These are phyloP conservation scores for Limonium bicolor DNA, from an alignment of 148 eudicot genomes.

Conservation along the genomic window DNA sequence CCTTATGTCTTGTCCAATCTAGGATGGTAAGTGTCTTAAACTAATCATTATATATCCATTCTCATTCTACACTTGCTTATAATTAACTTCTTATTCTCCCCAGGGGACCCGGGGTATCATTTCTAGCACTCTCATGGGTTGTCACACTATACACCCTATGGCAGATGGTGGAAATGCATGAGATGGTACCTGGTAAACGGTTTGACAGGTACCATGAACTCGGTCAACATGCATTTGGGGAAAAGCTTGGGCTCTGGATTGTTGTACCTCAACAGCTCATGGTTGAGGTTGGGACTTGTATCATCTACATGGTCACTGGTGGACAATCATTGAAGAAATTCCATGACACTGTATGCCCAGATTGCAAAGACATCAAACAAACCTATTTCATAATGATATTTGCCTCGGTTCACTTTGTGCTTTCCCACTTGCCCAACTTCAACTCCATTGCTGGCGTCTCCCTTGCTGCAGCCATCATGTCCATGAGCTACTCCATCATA, in stretches of 20 bases:
- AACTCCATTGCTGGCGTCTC: constrained; percentile 43
- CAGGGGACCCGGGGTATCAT: constrained; percentile 28
- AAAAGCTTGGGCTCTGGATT: constrained; percentile 12
- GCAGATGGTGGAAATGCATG: constrained; percentile 41
- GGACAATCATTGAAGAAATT: constrained; percentile 26
- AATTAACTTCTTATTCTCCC: too few species aligned
- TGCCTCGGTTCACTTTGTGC: constrained; percentile 30
- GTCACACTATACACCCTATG: constrained; percentile 27
- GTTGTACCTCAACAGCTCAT: constrained; percentile 13
- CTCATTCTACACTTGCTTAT: too few species aligned
- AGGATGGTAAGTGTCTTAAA: constrained; percentile 3
- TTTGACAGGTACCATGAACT: constrained; percentile 30
- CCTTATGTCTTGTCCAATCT: constrained; percentile 2
- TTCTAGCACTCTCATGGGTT: constrained; percentile 23
- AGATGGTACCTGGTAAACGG: constrained; percentile 25
- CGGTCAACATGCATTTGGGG: constrained; percentile 23
- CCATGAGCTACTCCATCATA: constrained; percentile 15
- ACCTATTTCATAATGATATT: constrained; percentile 42
- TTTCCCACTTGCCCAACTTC: constrained; percentile 42
- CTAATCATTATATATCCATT: too few species aligned
- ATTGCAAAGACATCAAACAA: constrained; percentile 17
- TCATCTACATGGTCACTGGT: constrained; percentile 16
- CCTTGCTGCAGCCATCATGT: constrained; percentile 49
- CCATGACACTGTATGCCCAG: constrained; percentile 16
- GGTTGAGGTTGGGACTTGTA: constrained; percentile 7